Base-by-base conservation (phyloP, 1,284 basidiomycete species). In the Trametes sp. region DNA sequence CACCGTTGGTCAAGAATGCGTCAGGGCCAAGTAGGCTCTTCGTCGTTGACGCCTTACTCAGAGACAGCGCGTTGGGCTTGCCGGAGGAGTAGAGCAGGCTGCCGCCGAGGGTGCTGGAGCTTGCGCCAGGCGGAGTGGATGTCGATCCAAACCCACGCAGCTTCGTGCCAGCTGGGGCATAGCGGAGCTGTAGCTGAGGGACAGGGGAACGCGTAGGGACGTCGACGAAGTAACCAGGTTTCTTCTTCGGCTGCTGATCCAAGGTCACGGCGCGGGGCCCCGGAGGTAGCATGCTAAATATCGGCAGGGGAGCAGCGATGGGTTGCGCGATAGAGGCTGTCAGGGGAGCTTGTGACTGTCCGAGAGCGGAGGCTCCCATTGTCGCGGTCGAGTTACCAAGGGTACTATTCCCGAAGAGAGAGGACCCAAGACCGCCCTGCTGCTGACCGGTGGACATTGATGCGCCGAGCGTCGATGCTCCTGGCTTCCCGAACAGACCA, bases 321-420 rank as follows among this genome's bases (percentile, higher is more conserved):
- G 97, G 96, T 73, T 95, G 90, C 51, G 92, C 90, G 72, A 98
- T 93, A 11, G 94, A 95, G 0, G 94, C 92, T 14, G 88, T 92
- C 58, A 96, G 80, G 0, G 82, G 79, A 14, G 85, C 83, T 73
- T 87, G 85, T 26, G 80, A 76, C 49, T 78, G 76, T 58, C 75
- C 74, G 21, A 74, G 72, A 0, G 75, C 73, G 29, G 84, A 80
- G 11, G 78, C 75, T 56, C 79, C 80, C 36, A 86, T 76, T 16
- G 76, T 66, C 49, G 63, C 68, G 11, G 62, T 71, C 4, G 77
- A 75, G 16, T 66, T 66, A 13, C 75, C 74, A 2, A 78, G 62
- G 10, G 76, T 73, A 53, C 74, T 79, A 35, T 50, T 49, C 31
- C 85, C 82, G 68, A 90, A 89, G 11, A 88, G 62, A 31, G 79